These are phyloP conservation scores for Strigomonas culicis DNA, from an alignment of 208 protist species.

Conservation along the genomic window DNA sequence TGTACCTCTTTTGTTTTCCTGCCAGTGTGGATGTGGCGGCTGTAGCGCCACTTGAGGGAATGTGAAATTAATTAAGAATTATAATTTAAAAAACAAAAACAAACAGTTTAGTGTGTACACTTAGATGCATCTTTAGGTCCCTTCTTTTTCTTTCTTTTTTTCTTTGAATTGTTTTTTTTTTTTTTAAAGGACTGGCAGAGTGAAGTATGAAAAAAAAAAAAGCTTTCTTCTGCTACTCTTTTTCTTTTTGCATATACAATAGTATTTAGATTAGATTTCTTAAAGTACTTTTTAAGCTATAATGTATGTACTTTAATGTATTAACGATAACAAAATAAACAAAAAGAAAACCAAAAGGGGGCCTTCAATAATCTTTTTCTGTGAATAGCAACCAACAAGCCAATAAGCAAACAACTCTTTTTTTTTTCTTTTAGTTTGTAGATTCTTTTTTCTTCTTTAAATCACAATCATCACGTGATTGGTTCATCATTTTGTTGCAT, in stretches of 20 bases:
- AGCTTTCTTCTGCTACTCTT: not conserved
- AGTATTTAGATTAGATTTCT: conserved; percentile 3
- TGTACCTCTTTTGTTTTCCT: too few species aligned
- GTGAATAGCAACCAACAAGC: conserved; percentile 1
- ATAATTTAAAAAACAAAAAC: too few species aligned
- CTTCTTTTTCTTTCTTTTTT: not conserved
- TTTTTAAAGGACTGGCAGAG: not conserved
- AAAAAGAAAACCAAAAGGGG: not conserved
- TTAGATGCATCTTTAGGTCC: not conserved
- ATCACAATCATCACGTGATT: not conserved
- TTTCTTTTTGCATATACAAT: conserved; percentile 3
- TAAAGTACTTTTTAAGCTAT: conserved; percentile 5
- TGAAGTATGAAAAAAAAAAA: not conserved
- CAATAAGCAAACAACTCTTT: too few species aligned
- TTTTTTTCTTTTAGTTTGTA: not conserved
- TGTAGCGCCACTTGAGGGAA: too few species aligned
- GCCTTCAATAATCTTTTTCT: conserved; percentile 2
- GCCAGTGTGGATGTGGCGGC: too few species aligned
- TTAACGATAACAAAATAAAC: conserved; percentile 19
- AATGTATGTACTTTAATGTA: not conserved
- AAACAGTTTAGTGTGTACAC: not conserved
- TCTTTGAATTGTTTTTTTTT: not conserved
- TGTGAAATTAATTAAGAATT: too few species aligned
- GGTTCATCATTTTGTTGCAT: too few species aligned
- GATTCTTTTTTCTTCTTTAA: conserved; percentile 1